A percentile compares a stretch with the other conserved stretches of the same genome.
Conservation (phyloP, 1,284 basidiomycete genomes). For the Tylopilus orsonianus region DNA sequence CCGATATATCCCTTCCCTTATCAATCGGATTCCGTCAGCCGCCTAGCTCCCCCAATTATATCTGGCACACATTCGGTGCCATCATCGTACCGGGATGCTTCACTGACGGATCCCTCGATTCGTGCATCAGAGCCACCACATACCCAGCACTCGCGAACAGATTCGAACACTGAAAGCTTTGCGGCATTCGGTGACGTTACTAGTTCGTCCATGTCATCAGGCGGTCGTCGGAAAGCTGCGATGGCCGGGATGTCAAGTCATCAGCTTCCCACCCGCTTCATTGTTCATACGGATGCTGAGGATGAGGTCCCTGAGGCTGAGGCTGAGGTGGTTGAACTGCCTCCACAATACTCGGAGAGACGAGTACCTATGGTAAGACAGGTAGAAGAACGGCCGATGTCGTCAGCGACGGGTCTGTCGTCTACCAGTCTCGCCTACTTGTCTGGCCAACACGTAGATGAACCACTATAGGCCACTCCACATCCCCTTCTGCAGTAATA, state of each 20-base stretch:
- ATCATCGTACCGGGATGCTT: slow-evolving; percentile 6
- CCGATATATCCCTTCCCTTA: slow-evolving; percentile 34
- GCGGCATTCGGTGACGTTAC: slow-evolving; percentile 21
- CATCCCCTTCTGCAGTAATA: slow-evolving; percentile 12
- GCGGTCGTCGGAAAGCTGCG: slow-evolving; percentile 49
- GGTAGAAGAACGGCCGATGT: slow-evolving; percentile 11
- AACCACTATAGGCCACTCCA: not conserved
- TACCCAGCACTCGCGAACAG: slow-evolving; percentile 24
- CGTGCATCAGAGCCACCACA: slow-evolving; percentile 24
- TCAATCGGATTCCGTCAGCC: slow-evolving; percentile 25
- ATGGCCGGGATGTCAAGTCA: slow-evolving; percentile 46
- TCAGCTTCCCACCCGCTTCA: slow-evolving; percentile 50
- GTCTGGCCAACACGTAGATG: slow-evolving; percentile 8
- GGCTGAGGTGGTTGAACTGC: slow-evolving; percentile 67
- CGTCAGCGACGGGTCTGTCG: slow-evolving; percentile 10
- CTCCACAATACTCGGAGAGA: slow-evolving; percentile 68
- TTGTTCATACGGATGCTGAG: slow-evolving; percentile 72
- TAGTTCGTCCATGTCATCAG: slow-evolving; percentile 36
- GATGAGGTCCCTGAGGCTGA: slow-evolving; percentile 46
- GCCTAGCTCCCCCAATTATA: slow-evolving; percentile 15
- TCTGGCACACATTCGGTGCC: slow-evolving; percentile 3
- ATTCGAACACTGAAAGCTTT: slow-evolving; percentile 23
- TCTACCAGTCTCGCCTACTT: slow-evolving; percentile 17
- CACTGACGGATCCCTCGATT: slow-evolving; percentile 8
- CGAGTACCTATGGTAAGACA: slow-evolving; percentile 30